Conservation (phyloP, 2,329 filamentous ascomycete genomes). For the Aphanoascus verrucosus region DNA sequence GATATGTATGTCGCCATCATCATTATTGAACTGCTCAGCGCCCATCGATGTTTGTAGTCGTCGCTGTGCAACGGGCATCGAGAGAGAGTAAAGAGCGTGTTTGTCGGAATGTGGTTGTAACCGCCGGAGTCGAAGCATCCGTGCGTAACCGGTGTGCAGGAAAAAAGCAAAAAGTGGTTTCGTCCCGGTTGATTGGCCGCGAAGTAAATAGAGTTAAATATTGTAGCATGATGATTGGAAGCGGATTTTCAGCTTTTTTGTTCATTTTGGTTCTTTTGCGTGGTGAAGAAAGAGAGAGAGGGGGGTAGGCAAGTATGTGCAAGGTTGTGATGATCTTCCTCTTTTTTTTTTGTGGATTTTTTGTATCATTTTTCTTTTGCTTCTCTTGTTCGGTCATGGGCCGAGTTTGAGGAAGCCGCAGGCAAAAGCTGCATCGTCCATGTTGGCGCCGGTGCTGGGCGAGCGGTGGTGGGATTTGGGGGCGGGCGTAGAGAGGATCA, state of each 20-base stretch:
- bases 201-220: neutral
- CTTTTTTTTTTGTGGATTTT: neutral
- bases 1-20: neutral
- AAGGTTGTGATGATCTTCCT: neutral
- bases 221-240: constrained; percentile 4
- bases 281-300: neutral
- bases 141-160: constrained; percentile 7
- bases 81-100: neutral
- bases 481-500: neutral
- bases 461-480: constrained; percentile 15
- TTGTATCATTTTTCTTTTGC: neutral
- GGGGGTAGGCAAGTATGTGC: neutral
- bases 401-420: constrained; percentile 16
- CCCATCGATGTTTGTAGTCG: neutral
- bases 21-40: neutral
- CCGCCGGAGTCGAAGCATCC: neutral
- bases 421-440: constrained; percentile 6
- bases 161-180: neutral
- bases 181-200: neutral
- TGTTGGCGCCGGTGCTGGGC: constrained; percentile 12
- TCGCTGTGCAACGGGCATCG: neutral
- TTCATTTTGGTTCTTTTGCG: neutral
- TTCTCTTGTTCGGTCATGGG: constrained; percentile 7
- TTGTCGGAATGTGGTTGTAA: too few species aligned
- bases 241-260: neutral